Base-by-base conservation (phyloP, 2,329 filamentous ascomycete genomes). In the Trichoderma citrinoviride region DNA sequence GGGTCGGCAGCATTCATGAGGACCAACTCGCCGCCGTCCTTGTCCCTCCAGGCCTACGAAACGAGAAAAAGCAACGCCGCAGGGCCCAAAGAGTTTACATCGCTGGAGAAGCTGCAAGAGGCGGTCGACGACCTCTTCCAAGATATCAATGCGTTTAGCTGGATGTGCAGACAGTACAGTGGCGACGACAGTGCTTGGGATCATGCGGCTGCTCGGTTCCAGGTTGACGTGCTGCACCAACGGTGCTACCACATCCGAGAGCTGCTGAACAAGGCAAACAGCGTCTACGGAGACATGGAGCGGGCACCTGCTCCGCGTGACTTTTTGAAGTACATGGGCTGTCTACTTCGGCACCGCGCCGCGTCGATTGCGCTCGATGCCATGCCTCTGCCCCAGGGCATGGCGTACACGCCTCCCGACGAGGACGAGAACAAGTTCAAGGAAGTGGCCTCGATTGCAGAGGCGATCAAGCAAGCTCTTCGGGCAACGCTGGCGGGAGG, bases 51-150 rank as follows among this genome's bases (percentile, higher is more conserved):
- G 33, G 58, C 66, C 3, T 71, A 68, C 23, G 52, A 65, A 54
- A 53, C 67, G 10, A 64, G 67, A 25, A 64, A 67, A 47, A 66
- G 65, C 23, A 46, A 37, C 23, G 65, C 65, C 15, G 62, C 50
- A 14, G 62, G 64, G 1, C 60, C 61, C 17, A 60, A 54, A 7
- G 62, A 65, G n/a, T 67, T 71, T 14, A 23, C 46, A 7, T 64
- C 68, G 3, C 53, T 70, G 17, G 66, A 67, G 14, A 61, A 67
- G 14, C 66, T 70, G 3, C 65, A 67, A 19, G 68, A 69, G 12
- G 52, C 50, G 10, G 67, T 69, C 12, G 70, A 71, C n/a, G 66
- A 67, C 33, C 68, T 70, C 46, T 69, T 67, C n/a, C 70, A 70
- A n/a, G 69, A 71, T 19, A 62, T 70, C 21, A 68, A 66, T 33